Base-by-base conservation (phyloP, 2,329 filamentous ascomycete genomes). In the Pseudogymnoascus sp. region DNA sequence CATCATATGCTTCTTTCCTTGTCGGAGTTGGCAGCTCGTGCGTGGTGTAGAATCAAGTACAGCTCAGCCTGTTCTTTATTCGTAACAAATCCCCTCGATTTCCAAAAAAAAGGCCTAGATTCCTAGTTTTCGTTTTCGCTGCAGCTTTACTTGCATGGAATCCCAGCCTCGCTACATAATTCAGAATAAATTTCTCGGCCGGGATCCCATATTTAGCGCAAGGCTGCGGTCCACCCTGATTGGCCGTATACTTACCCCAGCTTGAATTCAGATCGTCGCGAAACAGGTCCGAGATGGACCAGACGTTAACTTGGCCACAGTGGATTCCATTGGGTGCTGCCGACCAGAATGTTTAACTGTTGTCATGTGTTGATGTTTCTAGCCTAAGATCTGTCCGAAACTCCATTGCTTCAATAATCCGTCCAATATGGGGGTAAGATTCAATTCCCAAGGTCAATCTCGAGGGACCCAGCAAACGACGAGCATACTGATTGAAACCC, bases 1-100 rank as follows among this genome's bases (percentile, higher is more conserved):
- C 69, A 71, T 71, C 30, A 12, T 23, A 39, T 52, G 45, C 5
- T 18, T 52, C 45, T 18, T 28, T 30, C n/a, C 26, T 28, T 18
- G n/a, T 52, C 23, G 8, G 45, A 13, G 26, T 30, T 30, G 23
- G 23, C 26, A 12, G n/a, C 9, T 30, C 45, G 45, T 30, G 3
- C 4, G 19, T 30, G 4, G 15, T 45, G 15, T 23, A 48, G 13
- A 9, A 18, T 10, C n/a, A 52, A 30, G 26, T 15, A 30, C 45
- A 3, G n/a, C 45, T 12, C 5, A 18, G 26, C 6, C 45, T 52
- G n/a, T 12, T 52, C 23, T 12, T 30, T 28, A 18, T 52, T 21
- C n/a, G 41, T 28, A 48, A 30, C 18, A 28, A 30, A 15, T 26
- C 13, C 15, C 30, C 23, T 52, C 45, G 6, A 9, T 52, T 13